A percentile compares a stretch with the other conserved stretches of the same genome.
Evolutionary conservation across 805 yeast species (phyloP).

Genomic region (Saturnispora galanensis): DNA sequence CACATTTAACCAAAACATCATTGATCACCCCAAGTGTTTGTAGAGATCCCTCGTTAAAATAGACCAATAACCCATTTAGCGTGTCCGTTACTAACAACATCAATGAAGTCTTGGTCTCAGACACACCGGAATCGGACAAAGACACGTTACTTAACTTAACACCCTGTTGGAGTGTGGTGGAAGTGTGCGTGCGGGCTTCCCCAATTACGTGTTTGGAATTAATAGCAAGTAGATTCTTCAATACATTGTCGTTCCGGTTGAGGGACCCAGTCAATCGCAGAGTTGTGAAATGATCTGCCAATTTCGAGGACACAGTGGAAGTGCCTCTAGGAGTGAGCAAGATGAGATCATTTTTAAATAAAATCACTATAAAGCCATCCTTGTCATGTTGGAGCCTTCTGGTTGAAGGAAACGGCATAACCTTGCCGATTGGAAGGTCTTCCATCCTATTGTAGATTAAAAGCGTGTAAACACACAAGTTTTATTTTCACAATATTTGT

Average conservation of each 20-base stretch:
- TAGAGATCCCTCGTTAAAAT: conserved; percentile 8
- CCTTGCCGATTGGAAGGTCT: conserved; percentile 8
- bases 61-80: conserved; percentile 11
- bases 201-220: conserved; percentile 10
- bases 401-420: conserved; percentile 2
- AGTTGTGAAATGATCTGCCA: conserved; percentile 9
- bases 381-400: conserved; percentile 9
- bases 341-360: conserved; percentile 10
- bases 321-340: conserved; percentile 7
- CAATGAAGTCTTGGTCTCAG: conserved; percentile 6
- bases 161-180: conserved; percentile 1
- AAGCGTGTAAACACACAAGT: not conserved
- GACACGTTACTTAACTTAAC: conserved; percentile 6
- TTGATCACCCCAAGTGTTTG: conserved; percentile 6
- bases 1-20: conserved; percentile 3
- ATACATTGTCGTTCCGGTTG: conserved; percentile 8
- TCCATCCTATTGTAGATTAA: conserved; percentile 3
- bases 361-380: conserved; percentile 13
- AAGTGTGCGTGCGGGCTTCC: conserved; percentile 7
- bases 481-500: not conserved
- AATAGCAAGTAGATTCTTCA: conserved; percentile 7
- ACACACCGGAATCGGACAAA: conserved; percentile 13
- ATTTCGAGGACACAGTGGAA: not conserved
- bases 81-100: conserved; percentile 12
- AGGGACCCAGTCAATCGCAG: conserved; percentile 8